These are phyloP conservation scores for Oldenlandia corymbosa DNA, from an alignment of 257 asterid species.

Conservation along the genomic window DNA sequence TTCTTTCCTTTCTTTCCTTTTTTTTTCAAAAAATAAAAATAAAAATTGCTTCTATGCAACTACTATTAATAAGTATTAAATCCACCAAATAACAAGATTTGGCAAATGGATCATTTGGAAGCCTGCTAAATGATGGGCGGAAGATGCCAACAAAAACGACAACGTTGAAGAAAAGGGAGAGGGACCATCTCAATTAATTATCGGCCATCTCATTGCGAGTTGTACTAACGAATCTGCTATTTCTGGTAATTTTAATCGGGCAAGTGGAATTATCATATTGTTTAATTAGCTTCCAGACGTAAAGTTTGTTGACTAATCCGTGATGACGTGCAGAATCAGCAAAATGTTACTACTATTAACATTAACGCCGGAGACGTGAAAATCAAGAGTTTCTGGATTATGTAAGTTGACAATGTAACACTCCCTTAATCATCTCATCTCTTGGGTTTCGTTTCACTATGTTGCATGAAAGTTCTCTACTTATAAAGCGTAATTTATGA, in stretches of 20 bases:
- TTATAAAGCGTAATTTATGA: too few relatives aligned
- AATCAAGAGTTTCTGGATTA: not conserved
- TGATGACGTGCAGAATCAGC: not conserved
- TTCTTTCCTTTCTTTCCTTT: too few relatives aligned
- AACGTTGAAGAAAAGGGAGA: not conserved
- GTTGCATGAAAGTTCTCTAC: too few relatives aligned
- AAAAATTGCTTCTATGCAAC: too few relatives aligned
- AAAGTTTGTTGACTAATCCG: not conserved
- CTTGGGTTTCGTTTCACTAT: too few relatives aligned
- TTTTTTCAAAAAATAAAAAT: too few relatives aligned
- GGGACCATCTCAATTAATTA: too few relatives aligned
- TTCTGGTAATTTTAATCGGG: not conserved
- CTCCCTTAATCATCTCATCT: too few relatives aligned
- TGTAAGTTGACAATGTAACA: too few relatives aligned
- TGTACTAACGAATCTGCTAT: not conserved
- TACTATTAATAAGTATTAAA: too few relatives aligned
- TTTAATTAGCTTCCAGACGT: not conserved
- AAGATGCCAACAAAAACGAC: conserved; percentile 1
- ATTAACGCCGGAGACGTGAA: not conserved
- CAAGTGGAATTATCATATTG: not conserved
- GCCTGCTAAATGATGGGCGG: conserved; percentile 4
- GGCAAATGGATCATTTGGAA: not conserved
- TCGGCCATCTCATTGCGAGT: not conserved
- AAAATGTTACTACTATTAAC: too few relatives aligned
- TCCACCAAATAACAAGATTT: too few relatives aligned